These are phyloP conservation scores for Agroathelia rolfsii DNA, from an alignment of 1,284 basidiomycete genomes.

Conservation along the genomic window DNA sequence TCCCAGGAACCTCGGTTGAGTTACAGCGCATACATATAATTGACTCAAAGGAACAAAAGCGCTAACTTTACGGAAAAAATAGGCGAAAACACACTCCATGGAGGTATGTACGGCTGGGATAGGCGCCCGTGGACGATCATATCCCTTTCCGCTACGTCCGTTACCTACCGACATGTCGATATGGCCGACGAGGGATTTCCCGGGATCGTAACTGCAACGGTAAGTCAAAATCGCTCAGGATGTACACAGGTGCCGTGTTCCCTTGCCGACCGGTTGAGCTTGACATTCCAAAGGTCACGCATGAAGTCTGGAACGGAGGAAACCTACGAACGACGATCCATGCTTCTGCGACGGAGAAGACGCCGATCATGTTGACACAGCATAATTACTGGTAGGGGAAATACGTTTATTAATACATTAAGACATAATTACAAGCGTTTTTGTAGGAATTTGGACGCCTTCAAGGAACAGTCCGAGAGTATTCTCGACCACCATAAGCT, in stretches of 20 bases:
- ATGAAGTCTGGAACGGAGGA: constrained; percentile 37
- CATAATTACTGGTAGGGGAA: constrained; percentile 38
- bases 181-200: constrained; percentile 44
- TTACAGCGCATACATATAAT: too few species aligned
- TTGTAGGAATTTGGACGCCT: constrained; percentile 46
- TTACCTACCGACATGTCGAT: constrained; percentile 43
- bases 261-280: background rate
- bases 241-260: too few species aligned
- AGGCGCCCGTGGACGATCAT: constrained; percentile 46
- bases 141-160: constrained; percentile 28
- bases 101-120: constrained; percentile 45
- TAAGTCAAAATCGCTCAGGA: constrained; percentile 15
- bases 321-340: constrained; percentile 33
- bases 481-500: constrained; percentile 37
- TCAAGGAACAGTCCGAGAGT: constrained; percentile 33
- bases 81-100: constrained; percentile 39
- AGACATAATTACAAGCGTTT: background rate
- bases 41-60: too few species aligned
- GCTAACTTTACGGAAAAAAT: too few species aligned
- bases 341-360: constrained; percentile 39
- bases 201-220: constrained; percentile 36
- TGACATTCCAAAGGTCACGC: constrained; percentile 31
- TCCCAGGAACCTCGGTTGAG: too few species aligned
- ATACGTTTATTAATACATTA: too few species aligned
- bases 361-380: constrained; percentile 50